Conservation (phyloP, 345 rosid species). For the Aquilaria malaccensis region DNA sequence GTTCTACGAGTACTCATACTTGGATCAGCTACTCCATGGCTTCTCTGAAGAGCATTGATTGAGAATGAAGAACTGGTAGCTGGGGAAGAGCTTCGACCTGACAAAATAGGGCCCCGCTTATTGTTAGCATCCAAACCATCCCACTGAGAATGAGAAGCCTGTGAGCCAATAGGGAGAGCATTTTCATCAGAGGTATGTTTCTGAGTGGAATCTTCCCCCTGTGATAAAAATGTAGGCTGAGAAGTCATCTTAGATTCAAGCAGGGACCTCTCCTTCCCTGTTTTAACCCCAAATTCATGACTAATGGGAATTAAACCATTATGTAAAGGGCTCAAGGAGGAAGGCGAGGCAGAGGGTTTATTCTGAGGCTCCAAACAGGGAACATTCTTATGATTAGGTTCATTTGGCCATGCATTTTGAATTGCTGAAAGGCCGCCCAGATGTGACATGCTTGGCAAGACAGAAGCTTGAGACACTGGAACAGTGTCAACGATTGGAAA, state of each 20-base stretch:
- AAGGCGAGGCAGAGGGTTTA: slow-evolving; percentile 12
- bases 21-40: slow-evolving; percentile 21
- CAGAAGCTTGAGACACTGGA: slow-evolving; percentile 22
- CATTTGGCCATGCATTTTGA: slow-evolving; percentile 26
- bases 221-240: slow-evolving; percentile 12
- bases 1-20: slow-evolving; percentile 10
- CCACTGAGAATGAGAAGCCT: slow-evolving; percentile 16
- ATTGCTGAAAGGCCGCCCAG: slow-evolving; percentile 19
- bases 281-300: slow-evolving; percentile 13
- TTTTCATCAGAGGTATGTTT: slow-evolving; percentile 11
- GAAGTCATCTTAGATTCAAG: slow-evolving; percentile 17
- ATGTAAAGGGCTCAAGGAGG: slow-evolving; percentile 17
- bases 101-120: slow-evolving; percentile 11
- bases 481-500: slow-evolving; percentile 31
- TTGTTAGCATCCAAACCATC: slow-evolving; percentile 15
- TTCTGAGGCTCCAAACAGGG: slow-evolving; percentile 13
- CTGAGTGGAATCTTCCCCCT: slow-evolving; percentile 12
- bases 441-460: slow-evolving; percentile 17
- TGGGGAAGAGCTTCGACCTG: slow-evolving; percentile 15
- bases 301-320: slow-evolving; percentile 11
- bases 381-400: slow-evolving; percentile 21
- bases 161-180: slow-evolving; percentile 12
- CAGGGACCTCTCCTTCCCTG: slow-evolving; percentile 16
- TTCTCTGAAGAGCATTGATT: slow-evolving; percentile 12
- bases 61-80: slow-evolving; percentile 13